Base-by-base conservation (phyloP, 345 rosid species). In the Aurinia saxatilis region DNA sequence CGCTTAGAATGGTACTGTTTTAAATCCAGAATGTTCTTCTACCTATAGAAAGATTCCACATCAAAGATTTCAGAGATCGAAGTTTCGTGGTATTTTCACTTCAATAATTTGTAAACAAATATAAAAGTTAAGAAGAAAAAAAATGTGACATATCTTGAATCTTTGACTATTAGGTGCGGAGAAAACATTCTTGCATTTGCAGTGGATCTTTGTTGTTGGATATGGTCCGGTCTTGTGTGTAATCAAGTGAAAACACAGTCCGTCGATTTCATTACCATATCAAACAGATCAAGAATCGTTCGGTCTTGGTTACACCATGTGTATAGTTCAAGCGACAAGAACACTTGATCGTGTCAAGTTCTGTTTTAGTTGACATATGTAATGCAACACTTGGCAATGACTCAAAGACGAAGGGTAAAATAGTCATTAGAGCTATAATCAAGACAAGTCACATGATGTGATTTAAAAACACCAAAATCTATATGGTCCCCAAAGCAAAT, bases 401-500 rank as follows among this genome's bases (percentile, higher is more conserved):
- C 47, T 23, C 34, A 40, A 64, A 33, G 10, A 25, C n/a, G 1
- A 41, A 16, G 38, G 40, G 52, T 23, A 56, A 7, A 42, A 49
- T 56, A 12, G 65, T 40, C 27, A 56, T 33, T 56, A 7, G 5
- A 1, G 1, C 41, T n/a, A 2, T 49, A 57, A 64, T 57, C 60
- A 49, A n/a, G 60, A 63, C 70, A 63, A 56, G 3, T 40, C 70
- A 71, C 53, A 57, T 50, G 70, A 71, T 63, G 44, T 45, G 60
- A 10, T 63, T 57, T 56, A 64, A 27, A 27, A 6, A 57, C 65
- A 71, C 60, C 54, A 64, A 71, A 63, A 57, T 57, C 60, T 55
- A 15, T 48, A 63, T 63, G 74, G 74, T 21, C 74, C 66, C 68
- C 41, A 55, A 47, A 10, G 33, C 3, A 27, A 27, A 36, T 61